phyloP scores from a whole-genome alignment of 768 basidiomycete genomes.

The Mrakia blollopis region DNA sequence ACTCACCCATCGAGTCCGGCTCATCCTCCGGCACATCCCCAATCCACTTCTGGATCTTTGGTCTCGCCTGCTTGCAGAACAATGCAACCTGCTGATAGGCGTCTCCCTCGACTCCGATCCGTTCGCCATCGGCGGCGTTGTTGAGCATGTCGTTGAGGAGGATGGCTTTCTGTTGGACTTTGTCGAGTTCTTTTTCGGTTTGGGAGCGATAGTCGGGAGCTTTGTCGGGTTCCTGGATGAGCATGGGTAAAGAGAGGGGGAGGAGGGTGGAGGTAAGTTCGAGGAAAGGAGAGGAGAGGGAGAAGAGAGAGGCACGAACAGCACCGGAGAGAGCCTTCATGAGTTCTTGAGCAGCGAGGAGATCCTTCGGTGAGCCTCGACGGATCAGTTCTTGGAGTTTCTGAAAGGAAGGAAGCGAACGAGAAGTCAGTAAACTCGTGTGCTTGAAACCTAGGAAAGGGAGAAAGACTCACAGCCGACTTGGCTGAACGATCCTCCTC shows the following conservation, averaged over 20 bases:
- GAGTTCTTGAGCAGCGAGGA: slow-evolving; percentile 90
- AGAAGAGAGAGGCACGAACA: slow-evolving; percentile 40
- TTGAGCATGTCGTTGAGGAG: slow-evolving; percentile 96
- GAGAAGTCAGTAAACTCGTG: not conserved
- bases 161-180: slow-evolving; percentile 90
- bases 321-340: slow-evolving; percentile 96
- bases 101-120: slow-evolving; percentile 72
- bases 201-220: slow-evolving; percentile 92
- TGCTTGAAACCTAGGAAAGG: too few species aligned
- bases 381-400: slow-evolving; percentile 98
- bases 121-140: slow-evolving; percentile 77
- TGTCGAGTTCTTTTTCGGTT: slow-evolving; percentile 81
- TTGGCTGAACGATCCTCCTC: slow-evolving; percentile 92
- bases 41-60: slow-evolving; percentile 97
- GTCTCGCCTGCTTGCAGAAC: slow-evolving; percentile 72
- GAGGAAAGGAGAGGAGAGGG: not conserved
- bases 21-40: slow-evolving; percentile 86
- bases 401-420: slow-evolving; percentile 35
- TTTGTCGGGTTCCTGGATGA: slow-evolving; percentile 68
- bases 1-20: slow-evolving; percentile 77
- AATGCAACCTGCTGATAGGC: slow-evolving; percentile 91
- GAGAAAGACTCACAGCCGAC: slow-evolving; percentile 56
- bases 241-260: not conserved
- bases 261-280: not conserved
- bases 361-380: slow-evolving; percentile 88